Base-by-base conservation (phyloP, 495 filamentous ascomycete genomes). In the Neurospora africana region DNA sequence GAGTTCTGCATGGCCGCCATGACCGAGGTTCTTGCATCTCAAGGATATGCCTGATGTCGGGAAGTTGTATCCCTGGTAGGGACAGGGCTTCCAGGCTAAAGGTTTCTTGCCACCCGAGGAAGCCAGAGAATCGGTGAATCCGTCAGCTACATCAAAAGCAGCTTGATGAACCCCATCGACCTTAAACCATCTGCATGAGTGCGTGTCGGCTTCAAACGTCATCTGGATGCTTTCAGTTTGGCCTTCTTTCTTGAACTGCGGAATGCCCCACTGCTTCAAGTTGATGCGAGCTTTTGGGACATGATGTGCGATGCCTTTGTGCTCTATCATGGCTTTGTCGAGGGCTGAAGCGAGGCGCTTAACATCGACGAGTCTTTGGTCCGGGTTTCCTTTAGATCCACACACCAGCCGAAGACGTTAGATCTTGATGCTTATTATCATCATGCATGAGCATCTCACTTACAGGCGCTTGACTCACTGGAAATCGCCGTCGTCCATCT, bases 51-150 rank as follows among this genome's bases (percentile, higher is more conserved):
- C 47, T 15, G 11, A 15, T 5, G 23, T n/a, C 11, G 44, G 44
- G 21, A 23, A 23, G n/a, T 3, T 44, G n/a, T 2, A 1, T 47
- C 0, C 4, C 1, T 2, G 0, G 2, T 21, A n/a, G 41, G 3
- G 8, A 47, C 21, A 47, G 44, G 3, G 4, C 1, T 11, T 13
- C 44, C 44, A 47, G 44, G 9, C 11, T n/a, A 23, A 47, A 47
- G 0, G n/a, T 1, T 6, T 19, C 43, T 23, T 23, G n/a, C 4
- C 21, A 47, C 2, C 0, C 10, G n/a, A 2, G 2, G 1, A 23
- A 13, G 44, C 13, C 23, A 0, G 10, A 0, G 4, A 6, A 2
- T 2, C n/a, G 3, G 41, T 9, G 0, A 17, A 0, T 44, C 41
- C 19, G 41, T 44, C 2, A 0, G 41, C 41, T 3, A n/a, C 41